Evolutionary conservation across 495 filamentous ascomycete species (phyloP).

Genomic region (Cryomyces minteri): DNA sequence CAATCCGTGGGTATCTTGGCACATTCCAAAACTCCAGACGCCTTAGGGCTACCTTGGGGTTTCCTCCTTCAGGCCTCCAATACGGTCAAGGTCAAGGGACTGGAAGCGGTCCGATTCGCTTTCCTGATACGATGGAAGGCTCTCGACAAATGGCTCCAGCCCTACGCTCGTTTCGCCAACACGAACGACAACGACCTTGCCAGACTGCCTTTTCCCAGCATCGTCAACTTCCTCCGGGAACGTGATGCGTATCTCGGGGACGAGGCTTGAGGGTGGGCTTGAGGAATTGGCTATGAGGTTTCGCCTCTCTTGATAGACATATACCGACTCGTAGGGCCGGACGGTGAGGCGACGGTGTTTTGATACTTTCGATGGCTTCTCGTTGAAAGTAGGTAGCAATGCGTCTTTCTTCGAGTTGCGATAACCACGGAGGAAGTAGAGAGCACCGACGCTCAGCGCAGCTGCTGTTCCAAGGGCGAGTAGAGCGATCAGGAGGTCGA

Average conservation of each 20-base stretch:
- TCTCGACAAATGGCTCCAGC: constrained; percentile 67
- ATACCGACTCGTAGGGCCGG: constrained; percentile 26
- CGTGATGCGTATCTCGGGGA: constrained; percentile 94
- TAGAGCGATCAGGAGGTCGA: constrained; percentile 63
- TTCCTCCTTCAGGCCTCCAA: constrained; percentile 89
- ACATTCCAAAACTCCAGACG: background rate
- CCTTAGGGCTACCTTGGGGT: constrained; percentile 17
- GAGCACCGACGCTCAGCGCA: constrained; percentile 41
- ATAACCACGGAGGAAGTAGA: constrained; percentile 54
- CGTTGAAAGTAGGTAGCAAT: constrained; percentile 38
- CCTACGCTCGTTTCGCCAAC: constrained; percentile 81
- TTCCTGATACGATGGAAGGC: constrained; percentile 78
- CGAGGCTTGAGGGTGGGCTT: constrained; percentile 55
- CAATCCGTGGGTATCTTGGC: too few relatives aligned
- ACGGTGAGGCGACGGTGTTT: constrained; percentile 53
- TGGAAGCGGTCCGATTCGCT: constrained; percentile 61
- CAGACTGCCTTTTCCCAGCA: constrained; percentile 60
- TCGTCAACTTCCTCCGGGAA: constrained; percentile 91
- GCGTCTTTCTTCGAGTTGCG: constrained; percentile 27
- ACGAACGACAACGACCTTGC: constrained; percentile 76
- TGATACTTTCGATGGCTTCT: constrained; percentile 23
- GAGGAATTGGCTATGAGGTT: constrained; percentile 55
- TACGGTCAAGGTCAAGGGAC: constrained; percentile 81
- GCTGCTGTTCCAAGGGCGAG: constrained; percentile 55
- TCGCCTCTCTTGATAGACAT: constrained; percentile 56